Evolutionary conservation across 1,284 basidiomycete genomes (phyloP).

Genomic region (Moesziomyces sp.): DNA sequence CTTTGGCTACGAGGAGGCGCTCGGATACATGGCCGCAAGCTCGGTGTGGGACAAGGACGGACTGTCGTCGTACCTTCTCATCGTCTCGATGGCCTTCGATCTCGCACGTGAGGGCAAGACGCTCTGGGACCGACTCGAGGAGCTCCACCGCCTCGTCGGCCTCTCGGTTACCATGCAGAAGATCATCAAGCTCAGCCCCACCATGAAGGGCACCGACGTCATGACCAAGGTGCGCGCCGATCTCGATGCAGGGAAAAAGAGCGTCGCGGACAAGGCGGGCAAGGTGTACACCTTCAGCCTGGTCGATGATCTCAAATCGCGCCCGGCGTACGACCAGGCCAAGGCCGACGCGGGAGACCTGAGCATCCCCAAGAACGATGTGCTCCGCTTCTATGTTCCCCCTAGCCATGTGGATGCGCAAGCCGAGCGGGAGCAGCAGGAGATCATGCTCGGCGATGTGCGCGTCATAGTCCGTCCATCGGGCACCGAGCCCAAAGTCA

Average conservation of each 20-base stretch:
- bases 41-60: slow-evolving; percentile 63
- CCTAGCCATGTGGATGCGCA: slow-evolving; percentile 24
- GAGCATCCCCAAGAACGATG: slow-evolving; percentile 58
- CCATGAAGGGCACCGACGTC: slow-evolving; percentile 49
- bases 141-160: slow-evolving; percentile 54
- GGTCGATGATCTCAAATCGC: slow-evolving; percentile 48
- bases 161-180: slow-evolving; percentile 54
- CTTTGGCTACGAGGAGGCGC: slow-evolving; percentile 62
- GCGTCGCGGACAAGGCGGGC: slow-evolving; percentile 11
- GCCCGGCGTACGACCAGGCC: slow-evolving; percentile 30
- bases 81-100: slow-evolving; percentile 53
- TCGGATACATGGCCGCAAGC: slow-evolving; percentile 58
- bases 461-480: slow-evolving; percentile 59
- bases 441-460: slow-evolving; percentile 54
- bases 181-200: slow-evolving; percentile 56
- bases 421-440: slow-evolving; percentile 24
- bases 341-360: slow-evolving; percentile 46
- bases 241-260: slow-evolving; percentile 31
- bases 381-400: slow-evolving; percentile 57
- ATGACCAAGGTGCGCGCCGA: slow-evolving; percentile 54
- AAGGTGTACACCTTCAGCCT: slow-evolving; percentile 37
- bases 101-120: slow-evolving; percentile 45
- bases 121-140: slow-evolving; percentile 57
- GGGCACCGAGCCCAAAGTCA: slow-evolving; percentile 61
- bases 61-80: slow-evolving; percentile 53